A percentile compares a stretch with the other conserved stretches of the same genome.
Evolutionary conservation across 805 yeast species (phyloP).

Genomic region (Wickerhamiella brachini): DNA sequence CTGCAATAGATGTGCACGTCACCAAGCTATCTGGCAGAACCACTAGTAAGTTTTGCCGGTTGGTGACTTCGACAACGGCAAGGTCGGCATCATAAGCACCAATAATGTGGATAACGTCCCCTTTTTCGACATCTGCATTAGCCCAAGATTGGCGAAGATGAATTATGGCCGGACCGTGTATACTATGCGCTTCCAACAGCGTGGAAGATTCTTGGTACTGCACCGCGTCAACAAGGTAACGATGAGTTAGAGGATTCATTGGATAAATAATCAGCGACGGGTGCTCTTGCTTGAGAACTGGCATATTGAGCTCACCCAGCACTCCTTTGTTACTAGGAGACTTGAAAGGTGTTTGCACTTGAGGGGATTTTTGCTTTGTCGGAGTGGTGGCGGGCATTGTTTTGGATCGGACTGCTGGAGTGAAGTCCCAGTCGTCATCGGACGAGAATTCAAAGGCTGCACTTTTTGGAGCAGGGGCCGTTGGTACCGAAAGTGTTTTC

Average conservation of each 20-base stretch:
- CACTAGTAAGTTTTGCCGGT: constrained; percentile 44
- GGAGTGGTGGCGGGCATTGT: neutral
- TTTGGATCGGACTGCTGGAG: neutral
- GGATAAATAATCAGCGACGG: neutral
- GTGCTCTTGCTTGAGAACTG: neutral
- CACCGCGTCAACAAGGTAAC: neutral
- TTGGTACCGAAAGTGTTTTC: too few relatives aligned
- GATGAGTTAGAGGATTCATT: neutral
- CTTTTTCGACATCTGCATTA: constrained; percentile 12
- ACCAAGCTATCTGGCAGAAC: constrained; percentile 75
- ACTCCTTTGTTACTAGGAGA: neutral
- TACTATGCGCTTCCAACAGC: neutral
- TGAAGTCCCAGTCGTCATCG: neutral
- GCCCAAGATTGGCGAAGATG: constrained; percentile 18
- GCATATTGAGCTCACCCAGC: neutral
- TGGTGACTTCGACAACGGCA: constrained; percentile 32
- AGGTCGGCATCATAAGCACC: constrained; percentile 15
- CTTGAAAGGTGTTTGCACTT: neutral
- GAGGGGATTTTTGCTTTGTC: neutral
- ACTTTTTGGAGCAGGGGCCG: too few relatives aligned
- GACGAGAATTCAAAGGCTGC: neutral
- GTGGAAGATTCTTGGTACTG: neutral
- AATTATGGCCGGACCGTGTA: neutral
- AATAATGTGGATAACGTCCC: constrained; percentile 23
- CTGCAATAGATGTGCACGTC: constrained; percentile 71